These are phyloP conservation scores for Babesia ovata DNA, from an alignment of 169 alveolate genomes.

Conservation along the genomic window DNA sequence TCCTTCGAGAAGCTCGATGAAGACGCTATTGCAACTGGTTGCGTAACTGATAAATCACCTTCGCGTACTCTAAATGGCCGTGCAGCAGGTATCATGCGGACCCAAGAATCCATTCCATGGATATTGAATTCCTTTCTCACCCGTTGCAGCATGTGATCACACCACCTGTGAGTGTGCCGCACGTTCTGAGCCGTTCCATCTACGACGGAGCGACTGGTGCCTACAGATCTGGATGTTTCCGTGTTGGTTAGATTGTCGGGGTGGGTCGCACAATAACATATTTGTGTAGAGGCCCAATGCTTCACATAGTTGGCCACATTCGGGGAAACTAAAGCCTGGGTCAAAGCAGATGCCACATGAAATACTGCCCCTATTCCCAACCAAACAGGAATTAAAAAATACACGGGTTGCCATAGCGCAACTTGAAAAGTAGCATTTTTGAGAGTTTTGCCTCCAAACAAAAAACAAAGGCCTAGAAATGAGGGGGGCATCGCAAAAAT, in stretches of 20 bases:
- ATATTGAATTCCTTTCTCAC: conserved; percentile 25
- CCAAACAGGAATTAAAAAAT: conserved; percentile 71
- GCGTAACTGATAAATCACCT: conserved; percentile 21
- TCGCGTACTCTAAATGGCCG: conserved; percentile 53
- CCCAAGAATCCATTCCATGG: conserved; percentile 6
- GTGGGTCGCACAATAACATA: conserved; percentile 57
- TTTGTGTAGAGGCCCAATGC: conserved; percentile 67
- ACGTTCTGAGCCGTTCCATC: no score
- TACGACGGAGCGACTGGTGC: not conserved
- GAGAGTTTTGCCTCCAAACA: conserved; percentile 64
- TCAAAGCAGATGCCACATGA: conserved; percentile 55
- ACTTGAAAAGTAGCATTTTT: conserved; percentile 67
- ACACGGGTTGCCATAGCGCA: conserved; percentile 67
- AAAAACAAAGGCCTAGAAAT: conserved; percentile 50
- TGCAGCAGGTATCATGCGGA: conserved; percentile 41
- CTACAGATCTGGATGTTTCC: not conserved
- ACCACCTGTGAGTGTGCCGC: not conserved
- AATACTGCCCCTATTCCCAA: conserved; percentile 64
- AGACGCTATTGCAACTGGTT: not conserved
- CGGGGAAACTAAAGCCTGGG: conserved; percentile 65
- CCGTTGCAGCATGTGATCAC: conserved; percentile 6
- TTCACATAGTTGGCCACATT: conserved; percentile 65
- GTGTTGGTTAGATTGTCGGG: conserved; percentile 24
- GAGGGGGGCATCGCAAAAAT: conserved; percentile 67
- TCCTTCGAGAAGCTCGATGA: conserved; percentile 50